Evolutionary conservation across 371 early-diverging fungal species (phyloP).

Genomic region (Nematocida homosporus): DNA sequence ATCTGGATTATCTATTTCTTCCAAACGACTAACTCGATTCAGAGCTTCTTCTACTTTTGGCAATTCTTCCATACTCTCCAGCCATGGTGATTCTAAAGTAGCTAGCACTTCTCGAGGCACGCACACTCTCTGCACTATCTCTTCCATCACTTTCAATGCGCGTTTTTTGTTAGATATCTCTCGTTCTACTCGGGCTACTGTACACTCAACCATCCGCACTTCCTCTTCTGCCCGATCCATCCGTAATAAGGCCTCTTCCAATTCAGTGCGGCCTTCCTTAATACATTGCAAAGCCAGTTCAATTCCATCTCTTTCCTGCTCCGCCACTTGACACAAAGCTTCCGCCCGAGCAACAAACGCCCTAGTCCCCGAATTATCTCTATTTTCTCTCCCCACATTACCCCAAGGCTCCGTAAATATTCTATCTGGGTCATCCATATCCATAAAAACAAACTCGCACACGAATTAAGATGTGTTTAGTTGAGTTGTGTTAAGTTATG

Average conservation of each 20-base stretch:
- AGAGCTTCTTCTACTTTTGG: constrained; percentile 51
- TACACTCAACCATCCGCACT: constrained; percentile 19
- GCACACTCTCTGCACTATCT: neutral
- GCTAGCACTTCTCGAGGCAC: constrained; percentile 22
- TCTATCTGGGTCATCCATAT: constrained; percentile 52
- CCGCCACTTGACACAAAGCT: neutral
- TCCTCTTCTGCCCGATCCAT: constrained; percentile 53
- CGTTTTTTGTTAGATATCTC: constrained; percentile 43
- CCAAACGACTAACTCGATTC: neutral
- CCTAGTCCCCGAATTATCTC: neutral
- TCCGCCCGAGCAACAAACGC: constrained; percentile 6
- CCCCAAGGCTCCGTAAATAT: constrained; percentile 46
- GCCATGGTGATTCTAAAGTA: constrained; percentile 17
- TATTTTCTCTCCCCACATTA: neutral
- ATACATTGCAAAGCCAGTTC: neutral
- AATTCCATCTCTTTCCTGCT: neutral
- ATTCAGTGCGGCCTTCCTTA: neutral
- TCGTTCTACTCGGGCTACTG: constrained; percentile 36
- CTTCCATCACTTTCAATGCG: constrained; percentile 29
- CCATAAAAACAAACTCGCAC: neutral
- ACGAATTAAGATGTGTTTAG: neutral
- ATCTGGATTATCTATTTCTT: neutral
- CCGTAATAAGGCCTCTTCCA: neutral
- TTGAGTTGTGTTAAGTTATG: too few relatives aligned
- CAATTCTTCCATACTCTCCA: constrained; percentile 53